Evolutionary conservation across 2,329 filamentous ascomycete species (phyloP).

Genomic region (Colletotrichum caudatum): DNA sequence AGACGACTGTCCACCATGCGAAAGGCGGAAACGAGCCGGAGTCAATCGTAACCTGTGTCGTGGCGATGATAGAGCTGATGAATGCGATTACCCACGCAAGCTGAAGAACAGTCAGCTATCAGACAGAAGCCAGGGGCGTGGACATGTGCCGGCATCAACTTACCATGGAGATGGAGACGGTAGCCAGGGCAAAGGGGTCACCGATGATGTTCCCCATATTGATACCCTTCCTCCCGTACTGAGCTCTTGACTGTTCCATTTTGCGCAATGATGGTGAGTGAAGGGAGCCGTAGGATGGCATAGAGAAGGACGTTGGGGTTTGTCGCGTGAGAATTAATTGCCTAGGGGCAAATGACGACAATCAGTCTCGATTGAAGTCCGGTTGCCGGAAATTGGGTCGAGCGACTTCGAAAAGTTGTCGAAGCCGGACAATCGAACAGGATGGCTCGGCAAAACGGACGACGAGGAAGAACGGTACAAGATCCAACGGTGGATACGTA

Average conservation of each 20-base stretch:
- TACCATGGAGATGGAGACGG: constrained; percentile 91
- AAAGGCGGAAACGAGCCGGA: constrained; percentile 79
- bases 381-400: constrained; percentile 9
- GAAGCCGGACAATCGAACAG: not conserved
- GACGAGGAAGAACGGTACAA: constrained; percentile 4
- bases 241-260: constrained; percentile 78
- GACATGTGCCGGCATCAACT: constrained; percentile 53
- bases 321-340: constrained; percentile 18
- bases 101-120: constrained; percentile 59
- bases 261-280: constrained; percentile 81
- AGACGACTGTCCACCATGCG: constrained; percentile 91
- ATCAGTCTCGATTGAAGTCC: constrained; percentile 7
- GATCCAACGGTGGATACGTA: constrained; percentile 25
- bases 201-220: constrained; percentile 91
- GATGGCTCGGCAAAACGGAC: not conserved
- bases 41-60: constrained; percentile 54
- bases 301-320: constrained; percentile 58
- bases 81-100: constrained; percentile 96
- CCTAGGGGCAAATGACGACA: constrained; percentile 29
- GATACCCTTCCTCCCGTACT: constrained; percentile 71
- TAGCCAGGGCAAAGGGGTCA: constrained; percentile 95
- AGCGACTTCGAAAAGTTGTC: constrained; percentile 3
- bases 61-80: constrained; percentile 83
- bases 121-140: constrained; percentile 4
- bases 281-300: constrained; percentile 80